Base-by-base conservation (phyloP, 2,329 filamentous ascomycete species). In the Elsinoe ampelina region DNA sequence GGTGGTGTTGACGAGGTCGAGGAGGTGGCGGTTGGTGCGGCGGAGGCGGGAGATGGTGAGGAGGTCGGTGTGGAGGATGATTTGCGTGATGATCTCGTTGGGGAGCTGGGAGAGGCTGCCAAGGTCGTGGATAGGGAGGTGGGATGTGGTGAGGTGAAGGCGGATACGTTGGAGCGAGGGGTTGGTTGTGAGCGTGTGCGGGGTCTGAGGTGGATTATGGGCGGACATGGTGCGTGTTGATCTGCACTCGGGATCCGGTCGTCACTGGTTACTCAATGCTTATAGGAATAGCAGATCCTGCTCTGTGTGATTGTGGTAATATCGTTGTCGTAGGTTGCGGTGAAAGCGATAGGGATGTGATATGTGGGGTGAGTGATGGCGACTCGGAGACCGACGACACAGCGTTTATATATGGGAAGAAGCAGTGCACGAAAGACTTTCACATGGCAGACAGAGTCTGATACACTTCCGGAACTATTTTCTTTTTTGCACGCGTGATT, bases 21-120 rank as follows among this genome's bases (percentile, higher is more conserved):
- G 34, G 6, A 34, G 20, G 35, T 38, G 38, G 48, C 48, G 48
- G n/a, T 52, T 52, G 15, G 36, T n/a, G 19, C 48, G 48, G 11
- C 48, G 48, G 48, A 52, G 34, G 13, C 34, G n/a, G 48, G 48
- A 52, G 32, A 52, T 36, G 34, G 48, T 52, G 19, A 52, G 48
- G 15, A 52, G 48, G 19, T 52, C 48, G 15, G 22, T n/a, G 17
- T 52, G 34, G 8, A 19, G 26, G 7, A 52, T n/a, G 48, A 52
- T 36, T 22, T 38, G 48, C 2, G 32, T 13, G 34, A 52, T 22
- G 19, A 52, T 15, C 19, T 52, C 48, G n/a, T 15, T n/a, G 8
- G 48, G 48, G 15, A 52, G 34, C 2, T 7, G n/a, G 15, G 48
- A 52, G 35, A 52, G 48, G n/a, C 34, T 26, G 32, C 48, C 48